Base-by-base conservation (phyloP, 768 basidiomycete genomes). In the Mrakia gelida region DNA sequence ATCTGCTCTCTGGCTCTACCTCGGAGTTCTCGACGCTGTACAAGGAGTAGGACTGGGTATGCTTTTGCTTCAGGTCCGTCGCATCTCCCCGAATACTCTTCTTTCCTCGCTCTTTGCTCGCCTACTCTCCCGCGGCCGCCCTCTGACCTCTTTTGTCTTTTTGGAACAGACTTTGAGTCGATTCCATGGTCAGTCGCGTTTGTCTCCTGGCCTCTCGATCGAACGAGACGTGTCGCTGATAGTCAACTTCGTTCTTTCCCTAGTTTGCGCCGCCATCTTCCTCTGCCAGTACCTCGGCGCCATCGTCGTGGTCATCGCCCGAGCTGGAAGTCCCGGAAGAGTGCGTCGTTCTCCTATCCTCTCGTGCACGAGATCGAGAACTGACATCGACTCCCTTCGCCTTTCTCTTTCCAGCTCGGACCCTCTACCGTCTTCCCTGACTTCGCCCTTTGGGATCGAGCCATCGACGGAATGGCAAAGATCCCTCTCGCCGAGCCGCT, bases 31-130 rank as follows among this genome's bases (percentile, higher is more conserved):
- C 63, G 95, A 95, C 83, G 93, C 95, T 45, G 87, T 97, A 52
- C 95, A 97, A 83, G 95, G 95, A 84, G 95, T 96, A 52, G 95
- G 95, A 32, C 86, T 97, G 70, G 94, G 93, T 75, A 91, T 95
- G 91, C 94, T 93, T 30, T 65, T 78, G 21, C 65, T 75, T 38
- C 34, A 34, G 34, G 65, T 68, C 8, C 32, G 65, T 34, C 5
- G 7, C 30, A 0, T 52, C 43, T 72, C 21, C 54, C 21, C 18
- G 11, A 7, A 11, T 2, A 41, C 65, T 34, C 21, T 32, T 23
- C 21, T 41, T 32, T 23, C 38, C 23, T 5, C 13, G 38, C 32
- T 16, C 32, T 30, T 18, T 16, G 65, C 63, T 13, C 45, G 45
- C 15, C 1, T 45, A 1, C 11, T 10, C 45, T 45, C 7, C 5